Evolutionary conservation across 139 green algal species (phyloP).

Genomic region (Zygnema circumcarinatum): DNA sequence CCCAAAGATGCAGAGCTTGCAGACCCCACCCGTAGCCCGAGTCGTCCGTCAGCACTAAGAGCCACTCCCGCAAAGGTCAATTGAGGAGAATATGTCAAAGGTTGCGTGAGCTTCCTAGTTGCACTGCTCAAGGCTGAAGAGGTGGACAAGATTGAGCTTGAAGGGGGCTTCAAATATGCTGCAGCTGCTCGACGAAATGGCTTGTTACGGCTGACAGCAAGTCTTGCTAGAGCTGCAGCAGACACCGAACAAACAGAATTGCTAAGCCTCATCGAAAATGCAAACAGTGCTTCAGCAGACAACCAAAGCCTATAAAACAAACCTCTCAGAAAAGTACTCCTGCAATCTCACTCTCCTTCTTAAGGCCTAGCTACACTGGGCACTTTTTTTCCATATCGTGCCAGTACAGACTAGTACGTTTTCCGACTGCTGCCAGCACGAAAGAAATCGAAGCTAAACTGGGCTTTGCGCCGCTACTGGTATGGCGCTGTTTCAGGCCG

Average conservation of each 20-base stretch:
- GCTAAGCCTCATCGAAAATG: background rate
- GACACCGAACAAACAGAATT: background rate
- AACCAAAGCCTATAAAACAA: too few relatives aligned
- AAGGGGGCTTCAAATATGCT: conserved; percentile 44
- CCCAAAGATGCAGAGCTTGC: background rate
- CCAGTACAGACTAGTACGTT: too few relatives aligned
- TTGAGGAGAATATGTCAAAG: conserved; percentile 18
- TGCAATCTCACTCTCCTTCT: too few relatives aligned
- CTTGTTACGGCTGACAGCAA: conserved; percentile 35
- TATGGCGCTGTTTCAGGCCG: too few relatives aligned
- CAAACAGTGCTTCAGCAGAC: background rate
- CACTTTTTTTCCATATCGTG: too few relatives aligned
- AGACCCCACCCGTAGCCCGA: conserved; percentile 17
- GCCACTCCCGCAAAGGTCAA: conserved; percentile 16
- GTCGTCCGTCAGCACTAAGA: conserved; percentile 2
- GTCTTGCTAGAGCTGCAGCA: conserved; percentile 31
- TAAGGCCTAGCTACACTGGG: too few relatives aligned
- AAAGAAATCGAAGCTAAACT: too few relatives aligned
- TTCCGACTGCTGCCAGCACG: too few relatives aligned
- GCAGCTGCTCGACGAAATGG: conserved; percentile 36
- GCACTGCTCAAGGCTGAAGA: background rate
- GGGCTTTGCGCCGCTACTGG: too few relatives aligned
- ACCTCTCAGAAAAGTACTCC: too few relatives aligned
- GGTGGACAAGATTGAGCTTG: conserved; percentile 4
- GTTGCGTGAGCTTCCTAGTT: conserved; percentile 8